Conservation (phyloP, 2,329 filamentous ascomycete genomes). For the Fusarium irregulare region DNA sequence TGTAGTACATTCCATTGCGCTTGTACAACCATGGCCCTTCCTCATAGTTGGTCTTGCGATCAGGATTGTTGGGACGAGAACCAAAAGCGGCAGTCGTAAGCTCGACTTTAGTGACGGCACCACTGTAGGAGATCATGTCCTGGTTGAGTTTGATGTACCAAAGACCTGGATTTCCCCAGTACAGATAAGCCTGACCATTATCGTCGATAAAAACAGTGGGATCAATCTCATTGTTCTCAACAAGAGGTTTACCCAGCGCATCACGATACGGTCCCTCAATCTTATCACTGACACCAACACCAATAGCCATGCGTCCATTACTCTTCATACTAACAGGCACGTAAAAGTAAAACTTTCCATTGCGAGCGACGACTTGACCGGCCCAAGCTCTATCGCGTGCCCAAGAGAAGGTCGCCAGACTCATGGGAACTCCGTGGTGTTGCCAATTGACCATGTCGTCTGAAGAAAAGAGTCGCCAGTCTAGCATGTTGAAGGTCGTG, state of each 20-base stretch:
- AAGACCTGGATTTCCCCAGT: slow-evolving; percentile 54
- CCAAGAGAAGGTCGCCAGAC: slow-evolving; percentile 50
- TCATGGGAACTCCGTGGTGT: slow-evolving; percentile 47
- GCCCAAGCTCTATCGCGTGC: slow-evolving; percentile 52
- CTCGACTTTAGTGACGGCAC: not conserved
- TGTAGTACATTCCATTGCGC: slow-evolving; percentile 52
- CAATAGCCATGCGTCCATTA: slow-evolving; percentile 52
- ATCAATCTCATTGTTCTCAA: slow-evolving; percentile 54
- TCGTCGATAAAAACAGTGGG: slow-evolving; percentile 54
- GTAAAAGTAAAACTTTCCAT: slow-evolving; percentile 54
- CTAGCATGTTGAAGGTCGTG: slow-evolving; percentile 52
- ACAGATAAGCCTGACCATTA: slow-evolving; percentile 51
- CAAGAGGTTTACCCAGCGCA: slow-evolving; percentile 49
- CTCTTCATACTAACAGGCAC: slow-evolving; percentile 49
- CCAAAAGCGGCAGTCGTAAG: slow-evolving; percentile 7
- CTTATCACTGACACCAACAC: slow-evolving; percentile 51
- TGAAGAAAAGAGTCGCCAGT: slow-evolving; percentile 52
- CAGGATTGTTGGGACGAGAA: not conserved
- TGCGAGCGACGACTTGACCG: slow-evolving; percentile 49
- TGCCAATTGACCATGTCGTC: slow-evolving; percentile 49
- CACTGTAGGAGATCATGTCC: slow-evolving; percentile 49
- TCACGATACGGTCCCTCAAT: slow-evolving; percentile 52
- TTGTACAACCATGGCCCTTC: slow-evolving; percentile 55
- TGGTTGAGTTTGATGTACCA: slow-evolving; percentile 49
- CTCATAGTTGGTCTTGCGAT: slow-evolving; percentile 49